A percentile compares a stretch with the other conserved stretches of the same genome.
Evolutionary conservation across 306 rosid species (phyloP).

Genomic region (Dalbergia oliveri): DNA sequence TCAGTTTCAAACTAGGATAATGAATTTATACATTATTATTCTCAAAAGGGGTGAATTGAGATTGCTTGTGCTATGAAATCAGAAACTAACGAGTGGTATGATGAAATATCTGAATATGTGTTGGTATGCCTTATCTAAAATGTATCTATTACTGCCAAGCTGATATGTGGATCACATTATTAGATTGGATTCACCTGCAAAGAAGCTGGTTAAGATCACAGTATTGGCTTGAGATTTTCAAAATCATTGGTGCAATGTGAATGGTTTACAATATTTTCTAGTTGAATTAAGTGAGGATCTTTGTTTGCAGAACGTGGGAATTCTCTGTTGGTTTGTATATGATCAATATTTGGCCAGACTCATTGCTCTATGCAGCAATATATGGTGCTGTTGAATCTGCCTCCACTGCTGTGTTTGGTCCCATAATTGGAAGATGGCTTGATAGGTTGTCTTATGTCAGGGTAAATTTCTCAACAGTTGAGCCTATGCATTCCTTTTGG

Average conservation of each 20-base stretch:
- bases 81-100: conserved; percentile 12
- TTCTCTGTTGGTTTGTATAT: conserved; percentile 92
- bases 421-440: conserved; percentile 79
- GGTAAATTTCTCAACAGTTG: conserved; percentile 49
- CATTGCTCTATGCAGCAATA: conserved; percentile 79
- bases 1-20: neutral
- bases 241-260: neutral
- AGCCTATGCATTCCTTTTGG: neutral
- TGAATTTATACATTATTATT: conserved; percentile 17
- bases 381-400: conserved; percentile 93
- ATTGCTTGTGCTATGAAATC: conserved; percentile 19
- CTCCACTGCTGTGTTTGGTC: conserved; percentile 79
- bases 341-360: conserved; percentile 92
- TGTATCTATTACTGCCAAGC: neutral
- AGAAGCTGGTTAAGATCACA: neutral
- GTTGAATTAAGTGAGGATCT: conserved; percentile 3
- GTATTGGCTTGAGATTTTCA: conserved; percentile 23
- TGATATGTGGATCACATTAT: neutral
- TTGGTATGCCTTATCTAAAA: neutral
- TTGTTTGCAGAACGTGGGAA: conserved; percentile 89
- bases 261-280: neutral
- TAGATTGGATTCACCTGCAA: neutral
- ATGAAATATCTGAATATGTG: neutral
- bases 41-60: neutral
- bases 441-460: conserved; percentile 70